Evolutionary conservation across 2,329 filamentous ascomycete species (phyloP), one percentile per base, ranked within the genome.

Genomic region (Claviceps sp.): DNA sequence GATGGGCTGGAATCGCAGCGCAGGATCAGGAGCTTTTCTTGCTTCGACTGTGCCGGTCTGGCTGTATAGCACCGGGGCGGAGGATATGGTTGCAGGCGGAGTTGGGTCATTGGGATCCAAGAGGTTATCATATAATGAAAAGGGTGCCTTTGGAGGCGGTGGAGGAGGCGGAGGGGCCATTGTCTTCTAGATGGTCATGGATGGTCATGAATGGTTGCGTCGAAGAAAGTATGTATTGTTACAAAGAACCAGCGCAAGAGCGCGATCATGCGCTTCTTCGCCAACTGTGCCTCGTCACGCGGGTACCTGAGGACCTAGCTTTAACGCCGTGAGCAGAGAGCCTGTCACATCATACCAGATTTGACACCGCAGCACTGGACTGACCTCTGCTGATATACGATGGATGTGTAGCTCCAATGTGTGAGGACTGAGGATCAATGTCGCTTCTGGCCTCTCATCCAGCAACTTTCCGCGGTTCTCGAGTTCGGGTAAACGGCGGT

Each of bases 81-180:
- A 80, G 16, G 86, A 88, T 59, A 91, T 87, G n/a, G 85, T 86
- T n/a, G 76, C 70, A 2, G 74, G 61, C 38, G 70, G 66, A 56
- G 66, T 60, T 46, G 59, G 73, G 68, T 70, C 66, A 56, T 70
- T 67, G 20, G 79, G 72, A 60, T 88, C 84, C 56, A 93, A 79
- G 44, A 95, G 77, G 65, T 94, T 87, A 51, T 87, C 89, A 65
- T 95, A 95, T 5, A 94, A 79, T 17, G 87, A 90, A 58, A 88
- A 72, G 52, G 76, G 75, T 52, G 71, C 68, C 46, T 66, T 63
- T 13, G 68, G 67, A 45, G 71, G 71, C 42, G 70, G 67, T 22
- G 71, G 62, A 37, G 67, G 68, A 16, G 63, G 62, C 16, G 59
- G 60, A 52, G 64, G 60, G 53, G 60, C 62, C 54, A 66, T 58